Evolutionary conservation across 805 yeast genomes (phyloP).

Genomic region (Candida sphagnicola): DNA sequence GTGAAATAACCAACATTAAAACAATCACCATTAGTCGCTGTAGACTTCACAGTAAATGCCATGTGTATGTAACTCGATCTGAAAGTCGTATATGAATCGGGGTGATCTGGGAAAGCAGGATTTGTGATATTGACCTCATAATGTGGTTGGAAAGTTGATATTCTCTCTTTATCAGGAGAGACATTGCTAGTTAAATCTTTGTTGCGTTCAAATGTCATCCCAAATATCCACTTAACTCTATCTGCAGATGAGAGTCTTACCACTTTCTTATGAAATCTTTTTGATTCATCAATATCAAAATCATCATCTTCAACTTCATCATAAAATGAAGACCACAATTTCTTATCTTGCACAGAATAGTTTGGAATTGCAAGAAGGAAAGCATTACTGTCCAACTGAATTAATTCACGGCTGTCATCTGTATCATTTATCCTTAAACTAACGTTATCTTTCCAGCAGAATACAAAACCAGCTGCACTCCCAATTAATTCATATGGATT

Average conservation of each 20-base stretch:
- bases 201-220: constrained; percentile 69
- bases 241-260: constrained; percentile 59
- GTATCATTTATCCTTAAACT: constrained; percentile 48
- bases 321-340: constrained; percentile 36
- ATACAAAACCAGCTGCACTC: constrained; percentile 58
- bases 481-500: constrained; percentile 59
- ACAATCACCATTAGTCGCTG: constrained; percentile 24
- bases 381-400: constrained; percentile 50
- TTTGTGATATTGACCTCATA: constrained; percentile 57
- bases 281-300: constrained; percentile 23
- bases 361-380: constrained; percentile 58
- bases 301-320: constrained; percentile 16
- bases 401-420: constrained; percentile 44
- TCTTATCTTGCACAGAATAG: constrained; percentile 32
- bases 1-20: constrained; percentile 35
- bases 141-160: constrained; percentile 52
- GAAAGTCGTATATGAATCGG: constrained; percentile 76
- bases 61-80: constrained; percentile 77
- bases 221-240: constrained; percentile 72
- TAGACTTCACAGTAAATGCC: constrained; percentile 36
- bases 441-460: constrained; percentile 59
- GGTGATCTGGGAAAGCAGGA: constrained; percentile 54
- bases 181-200: constrained; percentile 24
- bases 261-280: constrained; percentile 34
- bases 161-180: constrained; percentile 41